phyloP scores from a whole-genome alignment of 495 filamentous ascomycete genomes.

The Xylaria curta region DNA sequence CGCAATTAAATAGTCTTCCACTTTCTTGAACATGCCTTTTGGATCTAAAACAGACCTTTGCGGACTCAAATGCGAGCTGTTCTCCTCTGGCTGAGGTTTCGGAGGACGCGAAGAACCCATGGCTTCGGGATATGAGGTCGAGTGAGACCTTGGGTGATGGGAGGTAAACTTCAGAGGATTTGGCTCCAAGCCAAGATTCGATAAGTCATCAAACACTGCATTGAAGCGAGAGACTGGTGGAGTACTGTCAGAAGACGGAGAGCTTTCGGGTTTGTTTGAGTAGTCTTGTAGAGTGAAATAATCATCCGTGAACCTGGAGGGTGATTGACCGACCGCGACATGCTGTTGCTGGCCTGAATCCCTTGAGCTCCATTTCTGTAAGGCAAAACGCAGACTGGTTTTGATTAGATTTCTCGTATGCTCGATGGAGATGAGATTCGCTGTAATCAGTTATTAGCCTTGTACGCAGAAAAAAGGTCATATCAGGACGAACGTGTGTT shows the following conservation, averaged over 20 bases:
- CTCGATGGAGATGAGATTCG: constrained; percentile 37
- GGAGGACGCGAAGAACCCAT: constrained; percentile 33
- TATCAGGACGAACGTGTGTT: constrained; percentile 18
- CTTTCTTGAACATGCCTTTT: constrained; percentile 65
- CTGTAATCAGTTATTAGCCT: constrained; percentile 24
- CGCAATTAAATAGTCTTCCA: constrained; percentile 77
- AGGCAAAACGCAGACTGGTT: constrained; percentile 35
- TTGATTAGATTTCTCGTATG: constrained; percentile 35
- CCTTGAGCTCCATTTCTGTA: constrained; percentile 32
- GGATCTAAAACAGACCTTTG: constrained; percentile 38
- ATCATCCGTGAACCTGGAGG: constrained; percentile 31
- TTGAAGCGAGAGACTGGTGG: constrained; percentile 34
- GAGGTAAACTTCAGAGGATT: constrained; percentile 38
- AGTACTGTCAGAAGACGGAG: constrained; percentile 30
- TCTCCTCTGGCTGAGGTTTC: constrained; percentile 10
- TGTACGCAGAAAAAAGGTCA: background rate
- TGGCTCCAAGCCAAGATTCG: constrained; percentile 37
- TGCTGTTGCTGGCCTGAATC: constrained; percentile 2
- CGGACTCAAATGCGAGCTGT: constrained; percentile 23
- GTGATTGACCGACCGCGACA: constrained; percentile 15
- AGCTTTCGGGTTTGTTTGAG: constrained; percentile 31
- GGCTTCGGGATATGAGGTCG: constrained; percentile 49
- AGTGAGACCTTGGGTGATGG: constrained; percentile 42
- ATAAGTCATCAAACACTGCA: constrained; percentile 36
- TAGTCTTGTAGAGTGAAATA: constrained; percentile 26